A percentile compares a stretch with the other conserved stretches of the same genome.
These are phyloP conservation scores for Mycothermus thermophilus DNA, from an alignment of 495 filamentous ascomycete genomes.

Conservation along the genomic window DNA sequence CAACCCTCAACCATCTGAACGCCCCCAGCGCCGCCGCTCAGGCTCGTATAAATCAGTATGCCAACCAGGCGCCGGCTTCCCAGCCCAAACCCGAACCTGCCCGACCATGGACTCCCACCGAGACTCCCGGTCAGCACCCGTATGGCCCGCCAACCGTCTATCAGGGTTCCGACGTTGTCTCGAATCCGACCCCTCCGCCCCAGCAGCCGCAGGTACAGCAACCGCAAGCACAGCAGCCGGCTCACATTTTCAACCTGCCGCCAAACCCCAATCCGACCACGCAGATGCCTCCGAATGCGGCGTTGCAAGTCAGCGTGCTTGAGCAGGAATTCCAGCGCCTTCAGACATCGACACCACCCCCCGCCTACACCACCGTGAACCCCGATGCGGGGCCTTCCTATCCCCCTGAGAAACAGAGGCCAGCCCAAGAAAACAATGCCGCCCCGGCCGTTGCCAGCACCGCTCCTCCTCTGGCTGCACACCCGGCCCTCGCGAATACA, in stretches of 20 bases:
- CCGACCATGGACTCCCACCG: constrained; percentile 92
- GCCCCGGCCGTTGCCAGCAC: constrained; percentile 5
- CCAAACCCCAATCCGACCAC: constrained; percentile 18
- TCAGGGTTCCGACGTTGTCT: constrained; percentile 54
- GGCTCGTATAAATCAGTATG: constrained; percentile 63
- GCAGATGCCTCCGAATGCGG: constrained; percentile 13
- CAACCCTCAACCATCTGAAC: constrained; percentile 64
- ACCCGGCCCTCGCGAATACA: constrained; percentile 6
- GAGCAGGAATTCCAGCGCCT: constrained; percentile 82
- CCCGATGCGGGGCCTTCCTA: constrained; percentile 42
- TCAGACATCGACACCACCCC: constrained; percentile 76
- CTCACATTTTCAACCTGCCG: constrained; percentile 18
- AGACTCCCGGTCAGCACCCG: constrained; percentile 72
- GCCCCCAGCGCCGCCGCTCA: constrained; percentile 72
- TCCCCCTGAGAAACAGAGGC: constrained; percentile 59
- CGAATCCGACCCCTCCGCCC: constrained; percentile 25
- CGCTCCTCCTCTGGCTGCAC: constrained; percentile 1
- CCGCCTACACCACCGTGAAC: constrained; percentile 75
- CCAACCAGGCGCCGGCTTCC: constrained; percentile 18
- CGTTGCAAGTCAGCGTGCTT: constrained; percentile 45
- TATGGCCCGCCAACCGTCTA: constrained; percentile 90
- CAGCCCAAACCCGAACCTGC: constrained; percentile 41
- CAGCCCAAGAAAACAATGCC: constrained; percentile 25
- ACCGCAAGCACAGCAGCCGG: too few species aligned
- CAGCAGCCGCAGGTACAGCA: too few species aligned